These are phyloP conservation scores for Luffa aegyptiaca DNA, from an alignment of 306 rosid species.

Conservation along the genomic window DNA sequence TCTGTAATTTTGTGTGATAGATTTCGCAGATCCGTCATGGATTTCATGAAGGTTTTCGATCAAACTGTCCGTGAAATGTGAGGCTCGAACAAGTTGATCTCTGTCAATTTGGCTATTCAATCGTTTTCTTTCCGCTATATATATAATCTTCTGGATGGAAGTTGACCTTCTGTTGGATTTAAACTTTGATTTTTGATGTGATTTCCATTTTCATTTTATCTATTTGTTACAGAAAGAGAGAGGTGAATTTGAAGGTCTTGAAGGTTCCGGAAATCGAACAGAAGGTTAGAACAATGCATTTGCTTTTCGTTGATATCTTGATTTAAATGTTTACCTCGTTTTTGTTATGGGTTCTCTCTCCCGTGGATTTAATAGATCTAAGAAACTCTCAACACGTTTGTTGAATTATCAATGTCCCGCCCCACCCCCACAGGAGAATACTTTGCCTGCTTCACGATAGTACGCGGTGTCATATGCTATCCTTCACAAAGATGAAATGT, in stretches of 20 bases:
- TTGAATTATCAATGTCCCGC: background rate
- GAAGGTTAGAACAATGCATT: constrained; percentile 46
- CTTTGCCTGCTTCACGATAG: background rate
- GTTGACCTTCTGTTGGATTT: background rate
- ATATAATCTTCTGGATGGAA: background rate
- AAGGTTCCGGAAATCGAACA: constrained; percentile 99
- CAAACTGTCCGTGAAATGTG: constrained; percentile 99
- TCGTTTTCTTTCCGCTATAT: background rate
- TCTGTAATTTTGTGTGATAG: background rate
- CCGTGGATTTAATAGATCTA: background rate
- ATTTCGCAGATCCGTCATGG: constrained; percentile 63
- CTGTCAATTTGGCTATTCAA: constrained; percentile 5
- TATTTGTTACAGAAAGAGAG: constrained; percentile 70
- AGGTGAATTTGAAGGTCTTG: constrained; percentile 94
- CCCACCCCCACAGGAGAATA: background rate
- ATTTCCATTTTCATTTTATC: constrained; percentile 10
- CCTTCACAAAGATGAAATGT: background rate
- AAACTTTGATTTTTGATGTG: background rate
- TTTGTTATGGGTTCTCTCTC: background rate
- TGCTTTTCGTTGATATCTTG: background rate
- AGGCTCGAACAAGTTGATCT: constrained; percentile 16
- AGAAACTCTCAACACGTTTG: background rate
- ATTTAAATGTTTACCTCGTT: background rate
- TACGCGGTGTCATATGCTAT: background rate
- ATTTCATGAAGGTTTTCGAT: constrained; percentile 98